Conservation (phyloP, 1,139 yeast genomes). For the Torulaspora pretoriensis region DNA sequence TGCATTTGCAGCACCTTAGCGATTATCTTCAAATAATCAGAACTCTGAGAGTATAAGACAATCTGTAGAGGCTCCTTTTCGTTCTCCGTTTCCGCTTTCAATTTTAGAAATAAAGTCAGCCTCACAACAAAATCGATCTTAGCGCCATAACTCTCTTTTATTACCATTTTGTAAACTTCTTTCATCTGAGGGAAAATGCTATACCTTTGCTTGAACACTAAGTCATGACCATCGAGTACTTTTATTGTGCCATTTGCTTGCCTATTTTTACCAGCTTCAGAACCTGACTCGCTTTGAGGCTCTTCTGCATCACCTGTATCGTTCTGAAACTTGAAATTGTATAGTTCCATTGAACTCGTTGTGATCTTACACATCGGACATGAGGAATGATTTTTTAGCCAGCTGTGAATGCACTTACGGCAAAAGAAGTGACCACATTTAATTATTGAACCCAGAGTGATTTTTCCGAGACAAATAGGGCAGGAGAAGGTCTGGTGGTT, state of each 20-base stretch:
- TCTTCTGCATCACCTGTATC: constrained; percentile 11
- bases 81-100: constrained; percentile 50
- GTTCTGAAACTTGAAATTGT: constrained; percentile 30
- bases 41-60: constrained; percentile 85
- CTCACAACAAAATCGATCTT: constrained; percentile 79
- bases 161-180: constrained; percentile 45
- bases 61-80: constrained; percentile 47
- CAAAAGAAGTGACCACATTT: constrained; percentile 91
- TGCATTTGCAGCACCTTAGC: constrained; percentile 63
- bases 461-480: constrained; percentile 68
- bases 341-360: constrained; percentile 45
- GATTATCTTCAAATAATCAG: constrained; percentile 62
- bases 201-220: constrained; percentile 23
- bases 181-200: constrained; percentile 22
- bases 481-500: constrained; percentile 44
- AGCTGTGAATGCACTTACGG: constrained; percentile 64
- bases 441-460: constrained; percentile 71
- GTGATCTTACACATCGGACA: constrained; percentile 84
- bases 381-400: constrained; percentile 53
- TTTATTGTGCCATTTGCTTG: background rate
- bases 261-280: background rate
- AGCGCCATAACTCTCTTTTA: constrained; percentile 63
- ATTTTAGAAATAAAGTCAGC: constrained; percentile 60
- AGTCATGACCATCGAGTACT: constrained; percentile 5
- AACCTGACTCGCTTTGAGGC: background rate